A percentile compares a stretch with the other conserved stretches of the same genome.
Evolutionary conservation across 345 rosid genomes (phyloP).

Genomic region (Pugionium cornutum): DNA sequence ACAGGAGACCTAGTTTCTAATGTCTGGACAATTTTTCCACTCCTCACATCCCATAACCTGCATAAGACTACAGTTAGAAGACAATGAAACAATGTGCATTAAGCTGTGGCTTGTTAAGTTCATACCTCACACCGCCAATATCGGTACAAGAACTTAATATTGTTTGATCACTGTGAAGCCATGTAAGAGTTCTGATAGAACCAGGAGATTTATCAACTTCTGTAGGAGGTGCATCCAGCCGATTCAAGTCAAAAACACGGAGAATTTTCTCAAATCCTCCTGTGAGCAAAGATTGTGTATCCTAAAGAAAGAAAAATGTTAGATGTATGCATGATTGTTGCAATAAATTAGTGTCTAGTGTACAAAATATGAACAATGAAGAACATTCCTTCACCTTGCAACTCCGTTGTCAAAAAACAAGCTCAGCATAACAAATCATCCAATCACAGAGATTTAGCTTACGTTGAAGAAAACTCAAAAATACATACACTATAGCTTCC

Average conservation of each 20-base stretch:
- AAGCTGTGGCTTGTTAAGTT: not conserved
- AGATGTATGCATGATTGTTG: not conserved
- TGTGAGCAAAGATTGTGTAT: constrained; percentile 51
- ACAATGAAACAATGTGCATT: not conserved
- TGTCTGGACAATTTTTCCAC: constrained; percentile 81
- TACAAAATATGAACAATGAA: not conserved
- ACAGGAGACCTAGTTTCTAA: constrained; percentile 84
- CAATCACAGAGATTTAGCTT: not conserved
- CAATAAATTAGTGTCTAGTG: not conserved
- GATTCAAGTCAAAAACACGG: constrained; percentile 40
- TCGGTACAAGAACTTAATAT: constrained; percentile 89
- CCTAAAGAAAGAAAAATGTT: constrained; percentile 44
- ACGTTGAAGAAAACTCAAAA: not conserved
- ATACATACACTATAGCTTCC: not conserved
- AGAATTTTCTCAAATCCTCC: constrained; percentile 41
- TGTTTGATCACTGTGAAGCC: constrained; percentile 57
- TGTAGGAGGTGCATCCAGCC: constrained; percentile 44
- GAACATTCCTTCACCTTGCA: not conserved
- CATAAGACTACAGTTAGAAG: not conserved
- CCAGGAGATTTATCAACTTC: constrained; percentile 45
- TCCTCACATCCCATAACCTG: constrained; percentile 92
- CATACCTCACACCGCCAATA: constrained; percentile 88
- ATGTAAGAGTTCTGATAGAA: constrained; percentile 42
- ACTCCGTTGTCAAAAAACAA: not conserved
- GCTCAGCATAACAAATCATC: not conserved